A percentile compares a stretch with the other conserved stretches of the same genome.
Conservation (phyloP, 2,329 filamentous ascomycete species). For the Pochonia chlamydosporia region DNA sequence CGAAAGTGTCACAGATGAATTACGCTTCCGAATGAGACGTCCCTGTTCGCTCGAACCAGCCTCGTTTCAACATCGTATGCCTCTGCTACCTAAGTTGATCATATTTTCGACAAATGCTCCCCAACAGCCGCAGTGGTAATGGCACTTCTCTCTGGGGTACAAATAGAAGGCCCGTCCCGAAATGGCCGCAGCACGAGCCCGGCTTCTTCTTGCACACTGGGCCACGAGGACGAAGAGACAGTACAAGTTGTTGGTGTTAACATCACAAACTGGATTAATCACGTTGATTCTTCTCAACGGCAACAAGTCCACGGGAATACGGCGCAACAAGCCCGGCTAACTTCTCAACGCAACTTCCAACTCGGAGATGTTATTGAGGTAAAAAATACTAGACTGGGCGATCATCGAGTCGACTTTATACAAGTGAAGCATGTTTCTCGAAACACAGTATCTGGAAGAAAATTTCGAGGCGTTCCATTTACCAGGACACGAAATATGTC, state of each 20-base stretch:
- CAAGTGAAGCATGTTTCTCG: constrained; percentile 37
- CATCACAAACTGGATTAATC: neutral
- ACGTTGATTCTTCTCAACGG: neutral
- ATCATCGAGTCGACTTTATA: constrained; percentile 28
- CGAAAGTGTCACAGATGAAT: too few relatives aligned
- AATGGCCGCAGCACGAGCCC: neutral
- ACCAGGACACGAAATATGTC: constrained; percentile 26
- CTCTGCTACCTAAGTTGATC: too few relatives aligned
- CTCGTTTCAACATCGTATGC: too few relatives aligned
- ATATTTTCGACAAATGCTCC: too few relatives aligned
- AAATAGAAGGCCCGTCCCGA: neutral
- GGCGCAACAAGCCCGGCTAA: neutral
- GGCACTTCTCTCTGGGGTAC: neutral
- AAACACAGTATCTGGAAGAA: constrained; percentile 13
- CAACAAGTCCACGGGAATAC: neutral
- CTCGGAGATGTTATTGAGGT: constrained; percentile 24
- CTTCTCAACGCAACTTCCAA: constrained; percentile 9
- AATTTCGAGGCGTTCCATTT: constrained; percentile 33
- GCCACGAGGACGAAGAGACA: neutral
- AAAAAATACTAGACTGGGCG: constrained; percentile 12
- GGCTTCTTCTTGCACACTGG: neutral
- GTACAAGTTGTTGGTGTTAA: neutral
- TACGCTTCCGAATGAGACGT: too few relatives aligned
- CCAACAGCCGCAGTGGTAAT: neutral
- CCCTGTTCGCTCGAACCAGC: too few relatives aligned